Base-by-base conservation (phyloP, 306 rosid genomes). In the Canavalia gladiata region DNA sequence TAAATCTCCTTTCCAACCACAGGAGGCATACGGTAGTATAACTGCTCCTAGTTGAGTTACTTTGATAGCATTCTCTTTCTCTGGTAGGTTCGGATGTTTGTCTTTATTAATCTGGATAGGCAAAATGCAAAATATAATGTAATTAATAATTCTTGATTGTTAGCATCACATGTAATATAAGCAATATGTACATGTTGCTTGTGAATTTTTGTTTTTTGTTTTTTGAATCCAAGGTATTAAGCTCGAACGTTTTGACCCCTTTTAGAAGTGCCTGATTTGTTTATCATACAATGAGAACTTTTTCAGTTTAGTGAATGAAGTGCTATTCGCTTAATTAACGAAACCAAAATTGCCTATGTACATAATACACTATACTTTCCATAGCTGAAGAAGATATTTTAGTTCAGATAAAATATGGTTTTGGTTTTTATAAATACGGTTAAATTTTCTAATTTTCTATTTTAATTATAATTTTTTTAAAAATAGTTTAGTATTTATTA, bases 1-100 rank as follows among this genome's bases (percentile, higher is more conserved):
- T 96, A 83, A 67, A 6, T n/a, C 30, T 28, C 52, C 42, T 6
- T 68, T 75, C 55, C 81, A 9, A 72, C 50, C 0, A 56, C 75
- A 51, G 74, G 80, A 66, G 66, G 80, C 73, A 45, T 68, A 55
- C 6, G 76, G 46, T 79, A 70, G 82, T 75, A 41, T 77, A 80
- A 75, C 62, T 67, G 59, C 78, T 75, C 50, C 45, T 78, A 54
- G 75, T 42, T 60, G 81, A 68, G 82, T 58, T 85, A 83, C 82
- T 82, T 81, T 59, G 39, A 77, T 74, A 76, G 68, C 86, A 65
- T 86, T 83, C 66, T 76, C 30, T 42, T 77, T 60, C 74, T 55
- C 76, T 71, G 49, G 57, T 76, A 84, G 75, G 74, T 80, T 78
- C n/a, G 77, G 72, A 66, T 76, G 33, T 57, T 69, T 63, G 9